These are phyloP conservation scores for Neurospora sublineolata DNA, from an alignment of 495 filamentous ascomycete genomes.

Conservation along the genomic window DNA sequence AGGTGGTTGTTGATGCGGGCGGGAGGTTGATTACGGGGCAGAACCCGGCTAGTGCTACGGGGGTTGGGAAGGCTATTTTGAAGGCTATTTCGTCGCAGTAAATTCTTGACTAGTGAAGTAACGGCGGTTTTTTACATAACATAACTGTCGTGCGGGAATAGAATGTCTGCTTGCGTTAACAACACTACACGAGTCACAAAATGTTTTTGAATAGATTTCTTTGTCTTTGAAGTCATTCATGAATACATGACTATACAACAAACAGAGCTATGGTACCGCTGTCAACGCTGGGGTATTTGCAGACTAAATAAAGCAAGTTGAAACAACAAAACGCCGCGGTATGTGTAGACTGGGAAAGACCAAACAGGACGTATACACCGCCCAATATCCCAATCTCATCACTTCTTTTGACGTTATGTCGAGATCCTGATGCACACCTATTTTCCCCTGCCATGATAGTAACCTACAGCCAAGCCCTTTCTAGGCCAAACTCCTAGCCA, in stretches of 20 bases:
- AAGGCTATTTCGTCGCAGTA: constrained; percentile 9
- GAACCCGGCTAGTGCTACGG: constrained; percentile 56
- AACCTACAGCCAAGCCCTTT: neutral
- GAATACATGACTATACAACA: neutral
- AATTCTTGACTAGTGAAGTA: neutral
- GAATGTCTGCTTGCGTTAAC: no score
- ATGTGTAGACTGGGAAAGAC: neutral
- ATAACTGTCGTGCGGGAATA: no score
- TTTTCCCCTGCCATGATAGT: neutral
- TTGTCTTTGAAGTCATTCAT: neutral
- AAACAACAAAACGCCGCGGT: neutral
- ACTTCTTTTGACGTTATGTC: neutral
- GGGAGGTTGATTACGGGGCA: constrained; percentile 63
- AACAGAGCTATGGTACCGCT: neutral
- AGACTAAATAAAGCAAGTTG: neutral
- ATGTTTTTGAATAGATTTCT: neutral
- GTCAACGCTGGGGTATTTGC: neutral
- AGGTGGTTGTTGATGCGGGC: constrained; percentile 42
- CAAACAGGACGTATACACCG: neutral
- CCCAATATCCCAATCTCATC: no score
- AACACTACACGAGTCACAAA: neutral
- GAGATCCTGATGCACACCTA: neutral
- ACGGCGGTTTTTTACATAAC: no score
- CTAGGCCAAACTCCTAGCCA: neutral
- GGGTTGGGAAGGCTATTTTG: constrained; percentile 42